Evolutionary conservation across 371 early-diverging fungal genomes (phyloP).

Genomic region (Actinomortierella ambigua): DNA sequence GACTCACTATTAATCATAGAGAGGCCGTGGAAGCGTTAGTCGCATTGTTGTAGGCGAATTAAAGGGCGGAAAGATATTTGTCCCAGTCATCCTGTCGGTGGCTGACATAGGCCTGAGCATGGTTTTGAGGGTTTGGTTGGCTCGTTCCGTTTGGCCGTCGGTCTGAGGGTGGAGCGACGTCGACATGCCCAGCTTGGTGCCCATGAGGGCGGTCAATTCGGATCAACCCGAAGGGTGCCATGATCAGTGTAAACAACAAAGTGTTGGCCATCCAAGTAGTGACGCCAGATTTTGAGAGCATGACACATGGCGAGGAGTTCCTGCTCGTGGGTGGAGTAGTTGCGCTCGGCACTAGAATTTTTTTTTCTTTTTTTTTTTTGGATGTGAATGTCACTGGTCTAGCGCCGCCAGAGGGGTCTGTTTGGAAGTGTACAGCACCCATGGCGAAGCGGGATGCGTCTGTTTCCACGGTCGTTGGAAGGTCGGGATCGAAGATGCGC

Average conservation of each 20-base stretch:
- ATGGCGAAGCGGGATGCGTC: constrained; percentile 26
- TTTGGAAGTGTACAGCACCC: constrained; percentile 19
- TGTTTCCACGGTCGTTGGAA: constrained; percentile 14
- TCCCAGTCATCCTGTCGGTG: constrained; percentile 57
- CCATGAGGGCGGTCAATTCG: no score
- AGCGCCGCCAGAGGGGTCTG: constrained; percentile 3
- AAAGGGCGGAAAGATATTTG: constrained; percentile 47
- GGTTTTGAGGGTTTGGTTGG: constrained; percentile 54
- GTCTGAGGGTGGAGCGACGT: constrained; percentile 55
- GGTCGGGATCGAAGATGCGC: constrained; percentile 6
- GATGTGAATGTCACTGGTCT: constrained; percentile 13
- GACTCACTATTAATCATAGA: constrained; percentile 42
- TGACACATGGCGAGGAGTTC: constrained; percentile 47
- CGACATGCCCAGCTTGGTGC: constrained; percentile 43
- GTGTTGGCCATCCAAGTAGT: constrained; percentile 12
- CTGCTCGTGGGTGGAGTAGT: constrained; percentile 45
- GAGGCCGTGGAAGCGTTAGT: constrained; percentile 32
- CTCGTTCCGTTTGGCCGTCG: constrained; percentile 57
- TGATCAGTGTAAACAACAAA: constrained; percentile 17
- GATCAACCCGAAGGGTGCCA: constrained; percentile 7
- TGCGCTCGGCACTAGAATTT: constrained; percentile 27
- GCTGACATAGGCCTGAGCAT: constrained; percentile 51
- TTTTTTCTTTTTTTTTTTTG: constrained; percentile 7
- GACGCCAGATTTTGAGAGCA: constrained; percentile 40
- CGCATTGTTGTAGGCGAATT: constrained; percentile 59